Percentiles rank a stretch among this genome's conserved stretches.
phyloP scores from a whole-genome alignment of 1,139 yeast species.

The Magnusiomyces magnusii region DNA sequence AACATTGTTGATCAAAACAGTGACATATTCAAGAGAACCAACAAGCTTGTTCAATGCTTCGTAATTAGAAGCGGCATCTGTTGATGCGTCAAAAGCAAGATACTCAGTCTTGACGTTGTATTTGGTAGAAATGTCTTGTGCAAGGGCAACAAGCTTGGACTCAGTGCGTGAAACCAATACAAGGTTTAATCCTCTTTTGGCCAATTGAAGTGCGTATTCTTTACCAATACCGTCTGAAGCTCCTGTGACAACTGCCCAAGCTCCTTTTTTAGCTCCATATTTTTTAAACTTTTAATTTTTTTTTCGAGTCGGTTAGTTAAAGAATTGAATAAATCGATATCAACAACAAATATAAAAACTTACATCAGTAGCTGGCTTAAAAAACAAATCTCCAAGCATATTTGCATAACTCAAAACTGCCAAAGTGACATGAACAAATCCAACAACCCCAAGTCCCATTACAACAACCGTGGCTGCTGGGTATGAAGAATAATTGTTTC shows the following conservation, averaged over 20 bases:
- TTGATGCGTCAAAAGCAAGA: conserved; percentile 73
- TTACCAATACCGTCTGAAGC: conserved; percentile 98
- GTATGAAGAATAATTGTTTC: not conserved
- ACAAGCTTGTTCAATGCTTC: conserved; percentile 43
- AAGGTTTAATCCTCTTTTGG: conserved; percentile 73
- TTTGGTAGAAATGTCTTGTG: conserved; percentile 53
- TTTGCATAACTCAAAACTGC: conserved; percentile 38
- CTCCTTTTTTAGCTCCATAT: conserved; percentile 60
- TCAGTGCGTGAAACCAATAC: conserved; percentile 79
- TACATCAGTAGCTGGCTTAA: conserved; percentile 53
- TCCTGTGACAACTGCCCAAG: conserved; percentile 94
- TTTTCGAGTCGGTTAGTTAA: not conserved
- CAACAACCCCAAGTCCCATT: conserved; percentile 32
- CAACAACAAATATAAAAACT: not conserved
- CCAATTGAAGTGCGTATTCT: conserved; percentile 81
- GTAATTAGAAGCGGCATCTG: conserved; percentile 50
- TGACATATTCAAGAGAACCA: conserved; percentile 42
- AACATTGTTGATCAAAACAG: conserved; percentile 81
- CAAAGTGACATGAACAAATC: conserved; percentile 44
- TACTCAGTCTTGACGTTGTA: conserved; percentile 57
- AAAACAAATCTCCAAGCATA: conserved; percentile 48
- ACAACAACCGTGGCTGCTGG: not conserved
- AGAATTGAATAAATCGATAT: too few relatives aligned
- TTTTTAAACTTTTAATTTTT: conserved; percentile 35
- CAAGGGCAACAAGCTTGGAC: conserved; percentile 60